phyloP scores from a whole-genome alignment of 1,284 basidiomycete species.

The Cronartium quercuum region DNA sequence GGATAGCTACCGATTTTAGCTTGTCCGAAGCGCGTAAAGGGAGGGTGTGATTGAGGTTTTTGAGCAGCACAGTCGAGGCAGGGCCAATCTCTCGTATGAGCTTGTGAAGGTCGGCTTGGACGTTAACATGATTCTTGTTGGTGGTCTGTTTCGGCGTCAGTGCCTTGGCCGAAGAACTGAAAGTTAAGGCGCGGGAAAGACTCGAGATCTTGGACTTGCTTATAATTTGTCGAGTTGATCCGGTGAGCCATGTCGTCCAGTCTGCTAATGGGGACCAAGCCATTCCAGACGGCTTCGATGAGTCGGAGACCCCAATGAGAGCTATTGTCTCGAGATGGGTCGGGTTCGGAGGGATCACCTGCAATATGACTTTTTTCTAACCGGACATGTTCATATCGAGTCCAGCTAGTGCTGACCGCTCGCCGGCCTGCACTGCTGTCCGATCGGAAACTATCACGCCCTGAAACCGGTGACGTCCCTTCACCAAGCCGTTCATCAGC shows the following conservation, averaged over 20 bases:
- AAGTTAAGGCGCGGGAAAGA: constrained; percentile 27
- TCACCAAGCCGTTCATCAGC: constrained; percentile 47
- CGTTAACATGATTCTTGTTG: constrained; percentile 41
- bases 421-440: constrained; percentile 33
- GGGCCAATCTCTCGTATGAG: constrained; percentile 42
- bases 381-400: constrained; percentile 37
- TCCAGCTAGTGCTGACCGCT: constrained; percentile 22
- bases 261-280: constrained; percentile 19
- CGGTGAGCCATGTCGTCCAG: constrained; percentile 36
- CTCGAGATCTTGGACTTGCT: constrained; percentile 31
- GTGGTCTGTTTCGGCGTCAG: constrained; percentile 18
- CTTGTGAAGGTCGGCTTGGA: constrained; percentile 10
- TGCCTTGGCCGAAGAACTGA: constrained; percentile 26
- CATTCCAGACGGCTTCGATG: constrained; percentile 33
- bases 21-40: constrained; percentile 40
- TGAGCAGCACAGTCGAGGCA: constrained; percentile 44
- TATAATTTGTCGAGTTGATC: constrained; percentile 35
- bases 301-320: constrained; percentile 33
- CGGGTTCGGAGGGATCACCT: constrained; percentile 18
- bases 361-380: constrained; percentile 10
- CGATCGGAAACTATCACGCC: constrained; percentile 47
- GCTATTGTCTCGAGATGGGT: constrained; percentile 22
- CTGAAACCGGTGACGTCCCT: constrained; percentile 47
- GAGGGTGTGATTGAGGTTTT: constrained; percentile 42
- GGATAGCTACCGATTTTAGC: constrained; percentile 10